Evolutionary conservation across 768 basidiomycete species (phyloP), one percentile per base, ranked within the genome.

Genomic region (Boletellus sp.): DNA sequence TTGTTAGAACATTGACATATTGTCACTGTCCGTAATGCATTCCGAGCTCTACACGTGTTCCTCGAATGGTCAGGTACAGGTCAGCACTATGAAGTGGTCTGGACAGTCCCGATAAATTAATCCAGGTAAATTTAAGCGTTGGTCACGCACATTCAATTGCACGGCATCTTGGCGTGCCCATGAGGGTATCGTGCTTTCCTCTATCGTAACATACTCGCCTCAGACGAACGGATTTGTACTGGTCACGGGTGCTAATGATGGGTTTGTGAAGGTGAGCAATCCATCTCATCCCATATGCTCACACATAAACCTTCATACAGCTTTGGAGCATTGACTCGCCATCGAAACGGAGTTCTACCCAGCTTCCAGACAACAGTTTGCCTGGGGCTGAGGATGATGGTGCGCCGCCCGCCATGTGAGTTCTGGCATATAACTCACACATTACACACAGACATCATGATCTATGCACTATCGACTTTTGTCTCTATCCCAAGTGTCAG

Each of bases 401-500:
- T 59, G 16, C 19, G 52, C 9, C 8, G n/a, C 12, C 11, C 11
- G 16, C 7, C 20, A 23, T 22, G 24, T 11, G 22, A 45, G 42
- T 10, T 47, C 7, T 28, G n/a, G n/a, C n/a, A 7, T n/a, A 15
- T 48, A 46, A 4, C 47, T 58, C 23, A 59, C 23, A 7, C 45
- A 35, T 26, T 28, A 38, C 28, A 10, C 9, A 17, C 48, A 81
- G 91, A 92, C 57, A 81, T 82, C 12, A 75, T 94, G 73, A 75
- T 83, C 2, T 86, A 85, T 59, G 90, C 90, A 0, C 74, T 95
- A 6, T 83, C 86, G 0, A 87, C 89, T 61, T 91, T 99, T 54
- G 76, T 96, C 6, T 83, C 91, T 0, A 88, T 94, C 36, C 90
- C 85, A 1, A 95, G 93, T 39, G 79, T 99, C 43, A 93, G 90